Evolutionary conservation across 31 red algal species (phyloP).

Genomic region (Asparagopsis taxiformis): DNA sequence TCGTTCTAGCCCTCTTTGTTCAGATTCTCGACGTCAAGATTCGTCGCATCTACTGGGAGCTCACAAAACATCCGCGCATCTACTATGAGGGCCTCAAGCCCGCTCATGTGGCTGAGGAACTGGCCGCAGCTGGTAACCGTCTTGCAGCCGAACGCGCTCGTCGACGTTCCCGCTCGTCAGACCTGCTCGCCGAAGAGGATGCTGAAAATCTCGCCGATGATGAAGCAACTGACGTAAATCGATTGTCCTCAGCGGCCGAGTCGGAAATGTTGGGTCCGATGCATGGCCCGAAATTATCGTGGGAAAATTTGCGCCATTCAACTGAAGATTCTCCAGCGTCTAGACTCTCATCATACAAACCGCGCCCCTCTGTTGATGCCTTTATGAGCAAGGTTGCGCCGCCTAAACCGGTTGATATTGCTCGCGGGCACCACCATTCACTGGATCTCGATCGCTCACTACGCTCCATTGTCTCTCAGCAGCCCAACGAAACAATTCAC

Average conservation of each 20-base stretch:
- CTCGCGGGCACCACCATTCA: too few relatives aligned
- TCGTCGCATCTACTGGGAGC: conserved; percentile 58
- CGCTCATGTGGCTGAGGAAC: conserved; percentile 25
- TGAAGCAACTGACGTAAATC: not conserved
- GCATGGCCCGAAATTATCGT: too few relatives aligned
- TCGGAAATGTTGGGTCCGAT: conserved; percentile 30
- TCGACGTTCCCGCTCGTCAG: not conserved
- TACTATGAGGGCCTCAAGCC: conserved; percentile 64
- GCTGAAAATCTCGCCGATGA: not conserved
- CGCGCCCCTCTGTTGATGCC: too few relatives aligned
- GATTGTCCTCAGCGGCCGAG: not conserved
- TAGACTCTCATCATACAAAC: too few relatives aligned
- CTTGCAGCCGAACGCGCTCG: conserved; percentile 11
- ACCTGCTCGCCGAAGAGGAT: too few relatives aligned
- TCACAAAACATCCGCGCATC: conserved; percentile 72
- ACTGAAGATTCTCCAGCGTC: too few relatives aligned
- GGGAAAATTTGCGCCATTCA: too few relatives aligned
- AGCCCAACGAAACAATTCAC: too few relatives aligned
- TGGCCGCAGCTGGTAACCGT: conserved; percentile 9
- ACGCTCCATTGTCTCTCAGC: too few relatives aligned
- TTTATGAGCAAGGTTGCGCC: too few relatives aligned
- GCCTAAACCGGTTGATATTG: too few relatives aligned
- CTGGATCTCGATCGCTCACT: too few relatives aligned
- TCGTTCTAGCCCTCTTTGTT: conserved; percentile 23
- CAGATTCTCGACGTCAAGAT: conserved; percentile 68